These are phyloP conservation scores for Fusarium falciforme DNA, from an alignment of 2,329 filamentous ascomycete species.

Conservation along the genomic window DNA sequence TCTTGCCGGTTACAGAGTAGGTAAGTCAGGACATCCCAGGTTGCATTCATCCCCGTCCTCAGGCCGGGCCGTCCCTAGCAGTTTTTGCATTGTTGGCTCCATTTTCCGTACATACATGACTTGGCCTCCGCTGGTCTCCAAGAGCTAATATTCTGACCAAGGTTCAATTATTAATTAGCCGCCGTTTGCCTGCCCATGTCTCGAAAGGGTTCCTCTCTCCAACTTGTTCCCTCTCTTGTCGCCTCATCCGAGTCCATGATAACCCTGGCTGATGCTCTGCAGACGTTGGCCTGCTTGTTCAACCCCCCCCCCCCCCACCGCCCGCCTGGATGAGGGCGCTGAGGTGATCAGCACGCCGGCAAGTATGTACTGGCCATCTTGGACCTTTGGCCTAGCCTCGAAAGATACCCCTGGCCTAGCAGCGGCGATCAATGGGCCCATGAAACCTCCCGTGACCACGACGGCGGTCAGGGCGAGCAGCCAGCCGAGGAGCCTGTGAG, in stretches of 20 bases:
- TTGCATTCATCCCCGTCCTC: constrained; percentile 34
- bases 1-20: constrained; percentile 18
- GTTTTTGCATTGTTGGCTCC: constrained; percentile 25
- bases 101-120: constrained; percentile 15
- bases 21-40: constrained; percentile 29
- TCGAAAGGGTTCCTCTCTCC: background rate
- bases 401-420: constrained; percentile 38
- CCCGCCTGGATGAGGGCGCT: constrained; percentile 21
- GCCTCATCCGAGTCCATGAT: constrained; percentile 4
- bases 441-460: constrained; percentile 41
- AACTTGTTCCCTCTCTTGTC: constrained; percentile 21
- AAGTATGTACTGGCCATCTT: constrained; percentile 15
- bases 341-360: constrained; percentile 31
- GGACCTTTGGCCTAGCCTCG: constrained; percentile 18
- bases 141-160: constrained; percentile 19
- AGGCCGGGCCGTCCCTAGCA: constrained; percentile 46
- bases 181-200: constrained; percentile 28
- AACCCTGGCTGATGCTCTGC: constrained; percentile 6
- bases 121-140: constrained; percentile 22
- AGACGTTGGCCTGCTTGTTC: no score
- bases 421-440: constrained; percentile 42
- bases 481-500: constrained; percentile 21
- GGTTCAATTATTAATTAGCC: constrained; percentile 35
- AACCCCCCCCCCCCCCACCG: constrained; percentile 10
- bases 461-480: constrained; percentile 41